phyloP scores from a whole-genome alignment of 2,329 filamentous ascomycete genomes.

The Elsinoe batatas region DNA sequence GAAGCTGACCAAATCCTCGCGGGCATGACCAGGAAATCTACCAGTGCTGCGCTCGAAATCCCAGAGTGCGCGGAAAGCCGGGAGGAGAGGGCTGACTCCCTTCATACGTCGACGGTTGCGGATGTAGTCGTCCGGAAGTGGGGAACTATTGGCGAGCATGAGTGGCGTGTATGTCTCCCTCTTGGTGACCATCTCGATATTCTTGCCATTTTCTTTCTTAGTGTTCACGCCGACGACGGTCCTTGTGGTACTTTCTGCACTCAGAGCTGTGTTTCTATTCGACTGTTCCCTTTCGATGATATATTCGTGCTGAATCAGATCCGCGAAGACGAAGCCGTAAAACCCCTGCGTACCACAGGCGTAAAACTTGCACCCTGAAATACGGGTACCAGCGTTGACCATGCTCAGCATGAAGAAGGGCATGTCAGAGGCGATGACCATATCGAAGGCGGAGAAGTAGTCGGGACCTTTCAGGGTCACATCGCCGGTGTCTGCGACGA shows the following conservation, averaged over 20 bases:
- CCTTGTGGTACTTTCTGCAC: slow-evolving; percentile 65
- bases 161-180: slow-evolving; percentile 83
- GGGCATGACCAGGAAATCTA: slow-evolving; percentile 41
- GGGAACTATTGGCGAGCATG: slow-evolving; percentile 71
- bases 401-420: slow-evolving; percentile 62
- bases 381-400: slow-evolving; percentile 77
- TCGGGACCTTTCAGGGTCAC: slow-evolving; percentile 58
- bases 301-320: slow-evolving; percentile 83
- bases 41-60: slow-evolving; percentile 53
- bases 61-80: slow-evolving; percentile 83
- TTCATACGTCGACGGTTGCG: slow-evolving; percentile 58
- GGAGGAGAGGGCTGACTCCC: slow-evolving; percentile 73
- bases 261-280: slow-evolving; percentile 50
- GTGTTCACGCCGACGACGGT: slow-evolving; percentile 62
- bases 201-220: slow-evolving; percentile 56
- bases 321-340: slow-evolving; percentile 91
- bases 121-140: slow-evolving; percentile 57
- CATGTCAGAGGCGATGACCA: slow-evolving; percentile 84
- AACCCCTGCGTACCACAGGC: slow-evolving; percentile 77
- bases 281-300: slow-evolving; percentile 75
- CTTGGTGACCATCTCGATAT: slow-evolving; percentile 80
- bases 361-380: slow-evolving; percentile 92
- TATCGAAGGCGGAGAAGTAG: slow-evolving; percentile 71
- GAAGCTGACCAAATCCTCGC: slow-evolving; percentile 62
- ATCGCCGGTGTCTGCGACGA: slow-evolving; percentile 57